These are phyloP conservation scores for Metarhizium brunneum DNA, from an alignment of 2,329 filamentous ascomycete species.

Conservation along the genomic window DNA sequence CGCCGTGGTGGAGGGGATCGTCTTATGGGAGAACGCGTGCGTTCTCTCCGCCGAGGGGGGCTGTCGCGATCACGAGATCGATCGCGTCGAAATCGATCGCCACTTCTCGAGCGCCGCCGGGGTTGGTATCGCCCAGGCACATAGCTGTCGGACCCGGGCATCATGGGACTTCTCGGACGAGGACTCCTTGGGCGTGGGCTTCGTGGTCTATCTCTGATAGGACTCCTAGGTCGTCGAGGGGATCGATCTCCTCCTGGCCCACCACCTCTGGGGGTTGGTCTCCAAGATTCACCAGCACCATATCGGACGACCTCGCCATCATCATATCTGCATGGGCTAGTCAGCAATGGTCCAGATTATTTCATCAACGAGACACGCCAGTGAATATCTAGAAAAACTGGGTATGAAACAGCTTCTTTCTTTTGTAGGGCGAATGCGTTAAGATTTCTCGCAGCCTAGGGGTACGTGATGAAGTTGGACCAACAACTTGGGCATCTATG, in stretches of 20 bases:
- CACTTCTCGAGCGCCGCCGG: constrained; percentile 32
- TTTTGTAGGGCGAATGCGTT: neutral
- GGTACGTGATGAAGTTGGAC: neutral
- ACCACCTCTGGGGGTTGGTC: constrained; percentile 41
- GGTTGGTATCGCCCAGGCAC: constrained; percentile 34
- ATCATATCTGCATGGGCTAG: constrained; percentile 37
- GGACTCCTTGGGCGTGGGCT: constrained; percentile 31
- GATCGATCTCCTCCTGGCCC: constrained; percentile 29
- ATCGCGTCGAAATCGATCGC: constrained; percentile 32
- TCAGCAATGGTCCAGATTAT: neutral
- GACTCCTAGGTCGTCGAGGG: constrained; percentile 26
- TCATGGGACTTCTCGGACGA: constrained; percentile 28
- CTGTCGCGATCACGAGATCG: constrained; percentile 31
- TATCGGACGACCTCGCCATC: constrained; percentile 54
- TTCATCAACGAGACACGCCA: neutral
- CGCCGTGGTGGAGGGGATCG: constrained; percentile 28
- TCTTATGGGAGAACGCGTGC: constrained; percentile 26
- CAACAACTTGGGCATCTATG: neutral
- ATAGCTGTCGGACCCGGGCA: constrained; percentile 34
- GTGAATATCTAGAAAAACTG: neutral
- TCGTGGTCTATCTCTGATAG: constrained; percentile 17
- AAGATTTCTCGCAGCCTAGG: neutral
- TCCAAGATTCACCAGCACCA: constrained; percentile 52
- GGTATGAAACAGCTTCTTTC: no score
- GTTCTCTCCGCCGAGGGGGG: constrained; percentile 26